Conservation (phyloP, 1,284 basidiomycete genomes). For the Trichosporon sp. region DNA sequence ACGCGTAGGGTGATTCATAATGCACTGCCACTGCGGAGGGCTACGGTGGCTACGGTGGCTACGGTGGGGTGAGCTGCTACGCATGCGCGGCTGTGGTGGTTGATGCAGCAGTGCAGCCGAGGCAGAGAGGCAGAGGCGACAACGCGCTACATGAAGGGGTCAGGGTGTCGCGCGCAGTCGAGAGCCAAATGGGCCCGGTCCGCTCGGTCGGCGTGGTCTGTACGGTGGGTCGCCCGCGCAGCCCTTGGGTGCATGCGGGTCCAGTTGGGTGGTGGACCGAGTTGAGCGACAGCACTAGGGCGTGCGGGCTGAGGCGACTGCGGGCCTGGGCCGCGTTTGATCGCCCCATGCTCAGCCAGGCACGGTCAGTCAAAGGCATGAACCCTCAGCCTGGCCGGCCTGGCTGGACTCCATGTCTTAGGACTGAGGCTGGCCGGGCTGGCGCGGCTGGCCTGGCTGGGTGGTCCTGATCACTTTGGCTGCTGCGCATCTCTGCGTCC, state of each 20-base stretch:
- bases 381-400: not conserved
- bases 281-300: not conserved
- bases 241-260: not conserved
- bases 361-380: not conserved
- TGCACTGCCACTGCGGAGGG: not conserved
- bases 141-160: conserved; percentile 6
- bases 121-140: too few species aligned
- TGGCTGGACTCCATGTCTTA: not conserved
- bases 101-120: too few species aligned
- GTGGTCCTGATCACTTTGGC: not conserved
- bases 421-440: not conserved
- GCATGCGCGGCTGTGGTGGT: too few species aligned
- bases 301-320: not conserved
- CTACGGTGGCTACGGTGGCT: not conserved
- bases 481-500: conserved; percentile 19
- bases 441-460: too few species aligned
- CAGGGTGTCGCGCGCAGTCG: conserved; percentile 17
- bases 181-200: not conserved
- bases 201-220: not conserved
- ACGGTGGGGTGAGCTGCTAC: not conserved
- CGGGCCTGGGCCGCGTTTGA: conserved; percentile 14
- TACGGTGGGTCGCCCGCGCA: not conserved
- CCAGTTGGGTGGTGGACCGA: too few species aligned
- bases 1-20: not conserved
- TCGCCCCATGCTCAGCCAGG: conserved; percentile 10